A percentile compares a stretch with the other conserved stretches of the same genome.
Conservation (phyloP, 805 yeast genomes). For the Suhomyces canberraensis region DNA sequence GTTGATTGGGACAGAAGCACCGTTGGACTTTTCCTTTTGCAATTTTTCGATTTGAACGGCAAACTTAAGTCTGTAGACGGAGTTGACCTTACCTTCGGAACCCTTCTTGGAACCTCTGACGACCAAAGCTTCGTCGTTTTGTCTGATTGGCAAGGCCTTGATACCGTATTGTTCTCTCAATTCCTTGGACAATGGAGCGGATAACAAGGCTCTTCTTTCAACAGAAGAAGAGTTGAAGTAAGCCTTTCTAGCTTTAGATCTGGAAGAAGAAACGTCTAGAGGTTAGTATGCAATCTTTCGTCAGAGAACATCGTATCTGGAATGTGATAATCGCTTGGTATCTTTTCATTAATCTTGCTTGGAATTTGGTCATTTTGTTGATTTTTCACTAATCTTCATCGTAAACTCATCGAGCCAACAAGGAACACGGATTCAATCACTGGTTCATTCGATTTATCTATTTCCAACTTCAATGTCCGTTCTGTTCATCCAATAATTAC, state of each 20-base stretch:
- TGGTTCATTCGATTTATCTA: too few species aligned
- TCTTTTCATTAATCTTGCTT: not conserved
- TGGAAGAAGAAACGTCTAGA: conserved; percentile 96
- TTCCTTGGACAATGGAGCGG: conserved; percentile 99
- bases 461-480: too few species aligned
- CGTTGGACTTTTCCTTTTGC: conserved; percentile 96
- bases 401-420: too few species aligned
- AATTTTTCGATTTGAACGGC: conserved; percentile 96
- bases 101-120: conserved; percentile 99
- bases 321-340: too few species aligned
- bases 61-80: conserved; percentile 98
- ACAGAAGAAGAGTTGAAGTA: conserved; percentile 98
- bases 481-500: conserved; percentile 32
- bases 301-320: too few species aligned
- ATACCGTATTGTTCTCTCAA: conserved; percentile 96
- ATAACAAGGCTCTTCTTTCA: conserved; percentile 88
- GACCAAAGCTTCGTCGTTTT: conserved; percentile 92
- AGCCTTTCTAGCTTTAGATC: conserved; percentile 99
- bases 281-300: conserved; percentile 38
- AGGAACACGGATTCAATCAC: too few species aligned
- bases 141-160: conserved; percentile 95
- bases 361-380: conserved; percentile 1
- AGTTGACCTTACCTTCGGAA: conserved; percentile 95
- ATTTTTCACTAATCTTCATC: too few species aligned
- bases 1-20: conserved; percentile 96